These are phyloP conservation scores for Tetraselmis striata DNA, from an alignment of 139 green algal genomes.

Conservation along the genomic window DNA sequence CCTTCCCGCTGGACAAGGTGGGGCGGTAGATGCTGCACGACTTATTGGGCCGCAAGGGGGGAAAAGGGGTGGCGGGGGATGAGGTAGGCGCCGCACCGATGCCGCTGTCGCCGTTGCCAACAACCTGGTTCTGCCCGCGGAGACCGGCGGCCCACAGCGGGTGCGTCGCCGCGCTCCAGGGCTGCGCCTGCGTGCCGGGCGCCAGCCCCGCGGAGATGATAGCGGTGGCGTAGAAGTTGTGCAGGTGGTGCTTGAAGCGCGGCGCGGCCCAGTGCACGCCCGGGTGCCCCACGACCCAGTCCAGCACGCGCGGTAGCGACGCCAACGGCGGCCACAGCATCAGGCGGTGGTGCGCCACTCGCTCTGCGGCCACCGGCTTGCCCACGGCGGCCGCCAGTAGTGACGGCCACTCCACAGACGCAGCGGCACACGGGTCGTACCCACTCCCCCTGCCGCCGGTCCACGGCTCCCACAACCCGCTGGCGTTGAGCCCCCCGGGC, in stretches of 20 bases:
- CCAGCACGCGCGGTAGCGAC: not conserved
- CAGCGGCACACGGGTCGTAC: not conserved
- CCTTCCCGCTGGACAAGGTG: too few species aligned
- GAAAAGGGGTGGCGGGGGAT: too few species aligned
- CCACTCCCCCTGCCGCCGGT: not conserved
- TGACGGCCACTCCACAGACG: not conserved
- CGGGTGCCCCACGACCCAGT: slow-evolving; percentile 24
- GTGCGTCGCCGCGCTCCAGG: slow-evolving; percentile 23
- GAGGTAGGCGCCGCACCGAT: slow-evolving; percentile 35
- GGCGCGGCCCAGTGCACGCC: slow-evolving; percentile 41
- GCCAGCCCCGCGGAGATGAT: slow-evolving; percentile 24
- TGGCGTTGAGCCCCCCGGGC: not conserved
- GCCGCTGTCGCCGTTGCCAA: slow-evolving; percentile 85
- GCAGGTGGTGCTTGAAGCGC: slow-evolving; percentile 23
- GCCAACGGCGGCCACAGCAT: not conserved
- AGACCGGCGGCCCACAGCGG: slow-evolving; percentile 65
- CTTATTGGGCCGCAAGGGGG: too few species aligned
- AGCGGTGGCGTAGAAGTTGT: slow-evolving; percentile 45
- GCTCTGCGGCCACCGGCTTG: not conserved
- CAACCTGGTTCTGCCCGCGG: slow-evolving; percentile 56
- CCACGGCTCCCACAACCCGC: not conserved
- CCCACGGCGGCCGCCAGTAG: not conserved
- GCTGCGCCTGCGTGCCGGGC: not conserved
- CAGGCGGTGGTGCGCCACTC: not conserved
- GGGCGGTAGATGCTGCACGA: too few species aligned